Base-by-base conservation (phyloP, 2,329 filamentous ascomycete species). In the Orbilia ellipsospora region DNA sequence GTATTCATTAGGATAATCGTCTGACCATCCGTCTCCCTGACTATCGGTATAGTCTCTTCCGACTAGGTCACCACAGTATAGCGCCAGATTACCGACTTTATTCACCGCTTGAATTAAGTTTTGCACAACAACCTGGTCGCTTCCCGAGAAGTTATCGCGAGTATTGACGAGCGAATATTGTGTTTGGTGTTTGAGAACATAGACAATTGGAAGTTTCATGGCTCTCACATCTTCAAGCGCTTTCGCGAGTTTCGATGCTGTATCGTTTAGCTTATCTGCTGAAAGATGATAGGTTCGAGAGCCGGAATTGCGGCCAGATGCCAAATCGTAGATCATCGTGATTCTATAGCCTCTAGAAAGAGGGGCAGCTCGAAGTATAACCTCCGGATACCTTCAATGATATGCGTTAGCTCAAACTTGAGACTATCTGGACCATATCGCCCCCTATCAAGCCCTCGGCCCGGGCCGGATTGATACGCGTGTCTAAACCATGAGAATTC, bases 331-430 rank as follows among this genome's bases (percentile, higher is more conserved):
- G 1, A 63, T 16, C 2, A 70, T 12, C 15, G 57, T 59, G n/a
- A 70, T 51, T 52, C 61, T 63, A 28, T 70, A 51, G 2, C 66
- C 66, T 4, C 36, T 26, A 8, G 23, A 15, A 10, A 64, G 28
- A 2, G 15, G 15, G 23, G 36, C 13, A 20, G 23, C 16, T 8
- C 26, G 7, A 26, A 26, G 28, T 3, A 23, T 48, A 6, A 70
- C 66, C 28, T 56, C 57, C n/a, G 8, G 20, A 26, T 57, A 62
- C 57, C 59, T 70, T 36, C 1, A 36, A 10, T 7, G 13, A 63
- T 63, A 48, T 28, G 18, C 31, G n/a, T 12, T 13, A 28, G 13
- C 36, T 48, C 13, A 10, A 48, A n/a, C 13, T 48, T 48, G n/a
- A 6, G 16, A 48, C 16, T n/a, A 7, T 48, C 10, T n/a, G 16